Conservation (phyloP, 1,284 basidiomycete species). For the Macrocystidia cucumis region DNA sequence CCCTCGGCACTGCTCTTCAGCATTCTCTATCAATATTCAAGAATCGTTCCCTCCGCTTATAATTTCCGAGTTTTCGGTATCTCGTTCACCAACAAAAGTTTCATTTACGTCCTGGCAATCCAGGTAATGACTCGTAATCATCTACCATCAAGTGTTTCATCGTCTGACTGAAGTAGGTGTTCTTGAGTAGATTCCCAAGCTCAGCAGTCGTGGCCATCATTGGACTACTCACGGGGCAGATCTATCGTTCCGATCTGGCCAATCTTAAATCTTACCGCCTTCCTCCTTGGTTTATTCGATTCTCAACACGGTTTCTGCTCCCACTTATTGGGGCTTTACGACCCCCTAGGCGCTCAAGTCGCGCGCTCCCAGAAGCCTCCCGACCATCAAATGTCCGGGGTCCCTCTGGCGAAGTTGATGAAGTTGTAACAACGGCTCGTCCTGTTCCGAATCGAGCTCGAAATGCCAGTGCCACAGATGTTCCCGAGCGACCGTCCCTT, state of each 20-base stretch:
- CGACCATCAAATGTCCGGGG: slow-evolving; percentile 11
- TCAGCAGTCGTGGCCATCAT: slow-evolving; percentile 52
- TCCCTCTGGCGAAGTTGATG: slow-evolving; percentile 28
- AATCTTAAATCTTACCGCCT: slow-evolving; percentile 72
- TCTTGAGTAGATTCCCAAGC: slow-evolving; percentile 57
- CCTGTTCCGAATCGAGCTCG: slow-evolving; percentile 17
- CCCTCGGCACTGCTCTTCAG: slow-evolving; percentile 67
- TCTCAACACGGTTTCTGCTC: slow-evolving; percentile 44
- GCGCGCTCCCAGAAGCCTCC: slow-evolving; percentile 33
- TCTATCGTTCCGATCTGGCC: slow-evolving; percentile 76
- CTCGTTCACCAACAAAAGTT: slow-evolving; percentile 69
- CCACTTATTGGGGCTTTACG: slow-evolving; percentile 60
- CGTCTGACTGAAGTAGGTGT: slow-evolving; percentile 38
- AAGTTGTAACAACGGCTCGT: slow-evolving; percentile 51
- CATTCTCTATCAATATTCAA: slow-evolving; percentile 74
- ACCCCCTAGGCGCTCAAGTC: slow-evolving; percentile 35
- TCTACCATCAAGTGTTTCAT: slow-evolving; percentile 4
- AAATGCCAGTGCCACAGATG: slow-evolving; percentile 10
- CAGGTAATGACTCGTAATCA: slow-evolving; percentile 38
- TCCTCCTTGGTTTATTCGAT: slow-evolving; percentile 43
- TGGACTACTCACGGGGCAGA: slow-evolving; percentile 63
- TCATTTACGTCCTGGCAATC: slow-evolving; percentile 57
- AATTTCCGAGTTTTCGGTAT: slow-evolving; percentile 70
- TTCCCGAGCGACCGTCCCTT: slow-evolving; percentile 36
- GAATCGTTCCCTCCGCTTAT: slow-evolving; percentile 73